Conservation (phyloP, 768 basidiomycete genomes). For the Lanmaoa rubissima region DNA sequence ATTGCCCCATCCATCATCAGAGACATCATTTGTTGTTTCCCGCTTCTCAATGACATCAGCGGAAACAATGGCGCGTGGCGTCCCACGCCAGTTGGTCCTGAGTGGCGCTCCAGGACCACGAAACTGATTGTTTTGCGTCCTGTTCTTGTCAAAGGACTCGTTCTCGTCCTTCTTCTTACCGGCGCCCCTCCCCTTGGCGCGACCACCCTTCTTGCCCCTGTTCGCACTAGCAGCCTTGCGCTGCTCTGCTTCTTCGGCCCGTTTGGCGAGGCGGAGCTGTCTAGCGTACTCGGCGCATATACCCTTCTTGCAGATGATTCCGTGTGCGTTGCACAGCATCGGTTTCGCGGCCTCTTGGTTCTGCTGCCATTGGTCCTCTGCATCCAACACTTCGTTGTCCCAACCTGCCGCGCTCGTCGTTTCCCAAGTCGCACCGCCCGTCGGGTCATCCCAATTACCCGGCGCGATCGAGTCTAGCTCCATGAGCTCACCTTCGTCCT, state of each 20-base stretch:
- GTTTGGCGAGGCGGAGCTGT: slow-evolving; percentile 20
- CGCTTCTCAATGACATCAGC: slow-evolving; percentile 24
- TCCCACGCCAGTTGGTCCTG: slow-evolving; percentile 31
- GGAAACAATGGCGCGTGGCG: slow-evolving; percentile 28
- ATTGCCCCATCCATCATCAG: slow-evolving; percentile 22
- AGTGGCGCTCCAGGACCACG: slow-evolving; percentile 31
- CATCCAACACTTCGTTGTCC: slow-evolving; percentile 22
- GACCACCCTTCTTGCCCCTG: slow-evolving; percentile 22
- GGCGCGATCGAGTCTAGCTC: slow-evolving; percentile 30
- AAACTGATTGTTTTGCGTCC: slow-evolving; percentile 18
- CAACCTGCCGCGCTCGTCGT: neutral
- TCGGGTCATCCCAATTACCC: slow-evolving; percentile 16
- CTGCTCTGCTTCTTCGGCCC: slow-evolving; percentile 19
- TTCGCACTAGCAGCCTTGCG: slow-evolving; percentile 13
- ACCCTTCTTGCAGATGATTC: slow-evolving; percentile 36
- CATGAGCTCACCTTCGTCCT: slow-evolving; percentile 9
- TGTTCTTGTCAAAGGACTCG: neutral
- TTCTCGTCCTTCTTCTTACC: slow-evolving; percentile 9
- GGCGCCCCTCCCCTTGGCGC: slow-evolving; percentile 8
- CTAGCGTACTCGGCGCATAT: slow-evolving; percentile 36
- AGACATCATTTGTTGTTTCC: slow-evolving; percentile 12
- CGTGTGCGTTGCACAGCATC: slow-evolving; percentile 32
- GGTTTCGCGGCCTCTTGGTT: slow-evolving; percentile 6
- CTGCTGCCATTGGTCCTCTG: slow-evolving; percentile 22
- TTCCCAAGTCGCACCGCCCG: neutral